Evolutionary conservation across 2,329 filamentous ascomycete species (phyloP), one percentile per base, ranked within the genome.

Genomic region (Trichophyton simii): DNA sequence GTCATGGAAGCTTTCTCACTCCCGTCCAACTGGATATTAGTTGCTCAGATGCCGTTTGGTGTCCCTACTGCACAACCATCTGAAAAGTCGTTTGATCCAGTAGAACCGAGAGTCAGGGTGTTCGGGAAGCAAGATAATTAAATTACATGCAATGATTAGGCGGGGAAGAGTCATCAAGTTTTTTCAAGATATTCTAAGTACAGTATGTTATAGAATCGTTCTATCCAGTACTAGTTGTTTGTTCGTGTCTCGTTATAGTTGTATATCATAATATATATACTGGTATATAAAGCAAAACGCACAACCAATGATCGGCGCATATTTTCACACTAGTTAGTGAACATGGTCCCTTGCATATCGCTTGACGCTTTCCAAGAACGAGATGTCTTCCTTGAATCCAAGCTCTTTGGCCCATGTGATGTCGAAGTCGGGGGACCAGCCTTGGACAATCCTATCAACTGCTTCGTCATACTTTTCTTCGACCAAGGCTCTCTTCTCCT

Each of bases 41-140:
- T 86, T 71, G 86, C 88, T 25, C 89, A 95, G 81, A 79, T 96
- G 66, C 90, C 95, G 69, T 94, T 96, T 75, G 89, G 89, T 66
- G 71, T 71, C 65, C 79, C 78, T 60, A 42, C 22, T 20, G 82
- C 74, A 57, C 78, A 80, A 65, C 73, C 85, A 5, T 80, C 77
- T 13, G 79, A 84, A 72, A 91, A 91, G 82, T 71, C 76, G 15
- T 85, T 84, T 72, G 74, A 79, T 71, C 81, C 85, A 28, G 67
- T 89, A 34, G 83, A 87, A 73, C 81, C 87, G 71, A 80, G 83
- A 68, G 78, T 88, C 70, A 87, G 85, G 83, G 76, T 82, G 67
- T 85, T 79, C 68, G 84, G 63, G 11, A 58, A 25, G 50, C n/a
- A 46, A 20, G 34, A n/a, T 3, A 58, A 58, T 25, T 58, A 57